Percentiles rank a stretch among this genome's conserved stretches.
phyloP scores from a whole-genome alignment of 148 eudicot genomes.

The Vaccinium vitisidaea region DNA sequence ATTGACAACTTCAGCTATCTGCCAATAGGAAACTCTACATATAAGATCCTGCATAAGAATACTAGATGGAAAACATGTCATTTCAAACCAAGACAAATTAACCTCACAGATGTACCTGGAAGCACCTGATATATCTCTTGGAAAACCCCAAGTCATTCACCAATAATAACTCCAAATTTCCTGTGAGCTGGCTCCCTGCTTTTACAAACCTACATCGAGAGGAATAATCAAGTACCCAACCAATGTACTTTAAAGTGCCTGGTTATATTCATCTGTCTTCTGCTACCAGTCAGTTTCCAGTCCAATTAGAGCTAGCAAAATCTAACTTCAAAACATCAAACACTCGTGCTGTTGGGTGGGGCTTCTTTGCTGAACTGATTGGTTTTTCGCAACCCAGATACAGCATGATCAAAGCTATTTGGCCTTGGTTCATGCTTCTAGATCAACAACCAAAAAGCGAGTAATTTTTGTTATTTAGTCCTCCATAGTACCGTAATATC shows the following conservation, averaged over 20 bases:
- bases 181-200: slow-evolving; percentile 36
- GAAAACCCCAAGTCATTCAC: slow-evolving; percentile 63
- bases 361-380: not conserved
- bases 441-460: not conserved
- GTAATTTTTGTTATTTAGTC: not conserved
- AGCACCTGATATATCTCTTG: slow-evolving; percentile 36
- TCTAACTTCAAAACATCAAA: not conserved
- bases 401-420: not conserved
- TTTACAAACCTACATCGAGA: slow-evolving; percentile 36
- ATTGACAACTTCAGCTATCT: slow-evolving; percentile 44
- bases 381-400: not conserved
- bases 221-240: not conserved
- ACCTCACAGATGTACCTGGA: slow-evolving; percentile 43
- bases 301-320: not conserved
- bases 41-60: not conserved
- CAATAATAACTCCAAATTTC: slow-evolving; percentile 32
- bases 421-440: not conserved
- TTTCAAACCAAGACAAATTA: not conserved
- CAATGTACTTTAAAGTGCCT: not conserved
- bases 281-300: slow-evolving; percentile 9
- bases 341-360: not conserved
- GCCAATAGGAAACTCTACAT: slow-evolving; percentile 18
- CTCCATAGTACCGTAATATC: not conserved
- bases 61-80: not conserved
- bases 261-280: slow-evolving; percentile 5